Base-by-base conservation (phyloP, 306 rosid genomes). In the Styphnolobium japonicum region DNA sequence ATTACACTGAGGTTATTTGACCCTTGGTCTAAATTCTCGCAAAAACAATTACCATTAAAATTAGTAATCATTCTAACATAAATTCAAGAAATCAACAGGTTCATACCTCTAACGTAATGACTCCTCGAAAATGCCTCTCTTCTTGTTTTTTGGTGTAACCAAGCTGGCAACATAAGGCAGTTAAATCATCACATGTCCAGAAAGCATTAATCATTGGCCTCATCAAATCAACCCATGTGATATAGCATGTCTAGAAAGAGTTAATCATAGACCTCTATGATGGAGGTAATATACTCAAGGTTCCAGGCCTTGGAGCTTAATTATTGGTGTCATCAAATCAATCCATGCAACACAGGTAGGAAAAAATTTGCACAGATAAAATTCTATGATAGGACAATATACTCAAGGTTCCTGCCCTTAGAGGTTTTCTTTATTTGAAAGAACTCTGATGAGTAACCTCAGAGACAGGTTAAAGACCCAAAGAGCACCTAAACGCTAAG, bases 121-220 rank as follows among this genome's bases (percentile, higher is more conserved):
- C 82, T 77, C 91, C 91, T 31, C 91, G 87, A 42, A 88, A 88
- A 82, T 77, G 82, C 70, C 86, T 85, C 81, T 88, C 91, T 67
- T 85, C 91, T 80, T 88, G 89, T 65, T 88, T 88, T 71, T 85
- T 88, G 68, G 91, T 88, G 81, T 88, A 88, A 49, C 91, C 91
- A 80, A 88, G 91, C 91, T 88, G 83, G 73, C 67, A 83, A 80
- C 45, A 53, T 7, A 72, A 67, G 37, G 55, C 36, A 29, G 65
- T 51, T 18, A 81, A 75, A 67, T 71, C 67, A 77, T 18, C 11
- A 34, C 33, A 49, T 25, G 21, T 48, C 61, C 69, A 53, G 27
- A 71, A 78, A 65, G 22, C 62, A 25, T 65, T 72, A 53, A 65
- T 15, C 39, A 56, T 56, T 5, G 64, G 3, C 72, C 62, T 14